phyloP scores from a whole-genome alignment of 2,329 filamentous ascomycete species.

The Ophiostoma ulmi region DNA sequence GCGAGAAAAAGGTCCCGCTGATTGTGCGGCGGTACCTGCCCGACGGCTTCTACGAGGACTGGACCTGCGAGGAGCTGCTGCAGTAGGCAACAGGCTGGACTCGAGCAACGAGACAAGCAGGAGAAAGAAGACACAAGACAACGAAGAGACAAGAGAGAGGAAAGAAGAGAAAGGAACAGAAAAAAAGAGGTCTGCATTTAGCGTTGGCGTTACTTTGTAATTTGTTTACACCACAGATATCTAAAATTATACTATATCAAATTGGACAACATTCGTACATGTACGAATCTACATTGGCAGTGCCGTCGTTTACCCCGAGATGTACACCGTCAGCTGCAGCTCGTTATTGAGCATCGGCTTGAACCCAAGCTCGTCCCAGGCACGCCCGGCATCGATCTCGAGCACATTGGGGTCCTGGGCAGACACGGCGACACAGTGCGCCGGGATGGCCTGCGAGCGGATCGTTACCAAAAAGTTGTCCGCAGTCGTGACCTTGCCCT shows the following conservation, averaged over 20 bases:
- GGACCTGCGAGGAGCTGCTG: slow-evolving; percentile 94
- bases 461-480: slow-evolving; percentile 70
- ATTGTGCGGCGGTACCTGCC: slow-evolving; percentile 94
- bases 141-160: background rate
- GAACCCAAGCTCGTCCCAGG: slow-evolving; percentile 71
- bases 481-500: slow-evolving; percentile 48
- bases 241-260: background rate
- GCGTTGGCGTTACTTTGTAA: slow-evolving; percentile 29
- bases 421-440: slow-evolving; percentile 58
- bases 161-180: background rate
- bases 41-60: slow-evolving; percentile 98
- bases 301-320: slow-evolving; percentile 35
- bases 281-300: background rate
- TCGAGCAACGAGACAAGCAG: background rate
- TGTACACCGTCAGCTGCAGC: slow-evolving; percentile 61
- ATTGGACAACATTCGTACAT: background rate
- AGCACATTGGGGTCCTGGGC: slow-evolving; percentile 55
- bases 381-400: slow-evolving; percentile 68
- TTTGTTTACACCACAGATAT: background rate
- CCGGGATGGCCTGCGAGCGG: slow-evolving; percentile 63
- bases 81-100: slow-evolving; percentile 37
- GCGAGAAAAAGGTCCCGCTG: slow-evolving; percentile 96
- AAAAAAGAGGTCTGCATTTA: slow-evolving; percentile 26
- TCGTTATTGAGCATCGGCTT: slow-evolving; percentile 75
- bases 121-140: background rate